phyloP scores from a whole-genome alignment of 1,284 basidiomycete genomes.

The Tilletia setariae region DNA sequence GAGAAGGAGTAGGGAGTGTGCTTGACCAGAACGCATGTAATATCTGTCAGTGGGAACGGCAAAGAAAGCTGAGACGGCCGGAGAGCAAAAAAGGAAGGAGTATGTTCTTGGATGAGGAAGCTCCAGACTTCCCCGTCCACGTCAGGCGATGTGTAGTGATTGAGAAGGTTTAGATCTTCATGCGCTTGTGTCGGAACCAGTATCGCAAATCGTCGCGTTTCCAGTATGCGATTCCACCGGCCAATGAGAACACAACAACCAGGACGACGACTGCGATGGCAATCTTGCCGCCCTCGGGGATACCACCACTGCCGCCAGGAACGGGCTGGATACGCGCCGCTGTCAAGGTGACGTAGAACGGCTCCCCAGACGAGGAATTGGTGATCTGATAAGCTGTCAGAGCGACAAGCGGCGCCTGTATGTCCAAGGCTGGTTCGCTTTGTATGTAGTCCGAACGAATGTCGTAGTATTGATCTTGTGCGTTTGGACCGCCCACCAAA shows the following conservation, averaged over 20 bases:
- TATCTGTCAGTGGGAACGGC: background rate
- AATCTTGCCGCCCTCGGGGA: conserved; percentile 58
- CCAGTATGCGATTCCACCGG: background rate
- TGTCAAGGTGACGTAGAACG: conserved; percentile 72
- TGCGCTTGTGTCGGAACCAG: conserved; percentile 8
- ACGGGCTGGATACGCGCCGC: conserved; percentile 63
- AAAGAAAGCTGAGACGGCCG: background rate
- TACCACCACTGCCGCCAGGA: conserved; percentile 71
- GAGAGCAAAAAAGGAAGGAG: background rate
- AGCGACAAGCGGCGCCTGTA: conserved; percentile 79
- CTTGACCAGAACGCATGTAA: no score
- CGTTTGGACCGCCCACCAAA: conserved; percentile 79
- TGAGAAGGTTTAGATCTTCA: background rate
- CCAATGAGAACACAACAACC: conserved; percentile 62
- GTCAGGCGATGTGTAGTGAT: background rate
- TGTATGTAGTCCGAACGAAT: conserved; percentile 77
- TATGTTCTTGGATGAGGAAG: background rate
- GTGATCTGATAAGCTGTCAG: conserved; percentile 71
- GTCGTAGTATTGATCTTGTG: conserved; percentile 73
- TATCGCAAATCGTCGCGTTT: background rate
- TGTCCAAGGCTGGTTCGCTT: conserved; percentile 67
- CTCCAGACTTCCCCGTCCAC: background rate
- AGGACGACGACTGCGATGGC: conserved; percentile 69
- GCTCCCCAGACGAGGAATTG: conserved; percentile 66
- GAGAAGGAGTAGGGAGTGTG: no score